phyloP scores from a whole-genome alignment of 2,329 filamentous ascomycete species.

The Neofusicoccum parvum region DNA sequence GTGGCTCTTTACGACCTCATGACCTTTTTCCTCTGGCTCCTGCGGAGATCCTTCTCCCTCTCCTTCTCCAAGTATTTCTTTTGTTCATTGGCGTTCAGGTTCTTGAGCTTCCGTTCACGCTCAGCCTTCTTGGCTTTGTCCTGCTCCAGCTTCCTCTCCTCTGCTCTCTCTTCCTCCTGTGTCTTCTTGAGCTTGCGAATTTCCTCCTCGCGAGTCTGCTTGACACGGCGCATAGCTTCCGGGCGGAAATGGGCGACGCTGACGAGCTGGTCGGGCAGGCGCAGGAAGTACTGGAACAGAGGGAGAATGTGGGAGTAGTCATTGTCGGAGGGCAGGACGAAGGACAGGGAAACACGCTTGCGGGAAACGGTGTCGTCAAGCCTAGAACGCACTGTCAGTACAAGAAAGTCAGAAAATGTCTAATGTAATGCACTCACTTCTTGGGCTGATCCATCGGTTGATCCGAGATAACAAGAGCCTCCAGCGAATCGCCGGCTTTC shows the following conservation, averaged over 20 bases:
- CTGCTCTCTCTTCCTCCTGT: conserved; percentile 70
- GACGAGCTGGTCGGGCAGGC: conserved; percentile 81
- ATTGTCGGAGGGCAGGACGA: conserved; percentile 61
- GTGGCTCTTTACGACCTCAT: conserved; percentile 34
- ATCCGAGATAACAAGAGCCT: conserved; percentile 87
- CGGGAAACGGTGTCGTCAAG: conserved; percentile 80
- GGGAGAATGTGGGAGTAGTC: conserved; percentile 63
- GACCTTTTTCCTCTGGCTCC: conserved; percentile 64
- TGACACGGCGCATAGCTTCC: conserved; percentile 83
- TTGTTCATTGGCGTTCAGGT: conserved; percentile 63
- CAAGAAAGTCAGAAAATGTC: not conserved
- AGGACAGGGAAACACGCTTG: conserved; percentile 82
- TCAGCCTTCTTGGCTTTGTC: conserved; percentile 78
- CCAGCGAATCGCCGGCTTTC: conserved; percentile 71
- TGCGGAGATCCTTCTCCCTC: conserved; percentile 79
- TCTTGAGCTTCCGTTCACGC: conserved; percentile 70
- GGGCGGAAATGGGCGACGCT: conserved; percentile 80
- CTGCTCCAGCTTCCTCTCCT: conserved; percentile 56
- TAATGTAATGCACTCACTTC: conserved; percentile 62
- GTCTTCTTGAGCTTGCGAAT: conserved; percentile 77
- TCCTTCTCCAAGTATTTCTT: conserved; percentile 73
- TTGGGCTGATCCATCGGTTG: conserved; percentile 84
- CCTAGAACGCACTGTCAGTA: conserved; percentile 46
- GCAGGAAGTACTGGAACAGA: conserved; percentile 79
- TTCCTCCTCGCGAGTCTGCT: conserved; percentile 76